A percentile compares a stretch with the other conserved stretches of the same genome.
Conservation (phyloP, 805 yeast genomes). For the Maudiozyma bulderi region DNA sequence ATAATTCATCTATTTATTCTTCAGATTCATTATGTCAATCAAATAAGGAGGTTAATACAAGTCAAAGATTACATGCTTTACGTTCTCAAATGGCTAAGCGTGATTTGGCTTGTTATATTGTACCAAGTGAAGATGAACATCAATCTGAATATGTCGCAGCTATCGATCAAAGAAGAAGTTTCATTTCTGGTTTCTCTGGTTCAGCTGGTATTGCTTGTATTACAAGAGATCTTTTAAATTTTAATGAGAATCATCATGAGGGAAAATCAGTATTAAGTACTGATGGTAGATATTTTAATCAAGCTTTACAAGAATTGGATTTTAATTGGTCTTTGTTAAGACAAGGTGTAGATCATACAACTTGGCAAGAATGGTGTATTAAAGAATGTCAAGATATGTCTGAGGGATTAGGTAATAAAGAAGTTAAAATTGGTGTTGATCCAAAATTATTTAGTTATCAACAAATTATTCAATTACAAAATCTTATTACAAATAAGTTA, state of each 20-base stretch:
- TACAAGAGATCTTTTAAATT: constrained; percentile 38
- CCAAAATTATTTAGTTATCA: constrained; percentile 58
- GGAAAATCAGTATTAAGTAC: constrained; percentile 80
- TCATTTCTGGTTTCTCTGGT: constrained; percentile 82
- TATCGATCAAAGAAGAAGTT: constrained; percentile 75
- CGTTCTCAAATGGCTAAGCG: constrained; percentile 55
- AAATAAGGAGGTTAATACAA: constrained; percentile 43
- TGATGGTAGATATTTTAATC: constrained; percentile 90
- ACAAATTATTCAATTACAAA: constrained; percentile 24
- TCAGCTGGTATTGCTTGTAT: constrained; percentile 90
- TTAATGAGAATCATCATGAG: constrained; percentile 32
- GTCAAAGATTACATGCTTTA: constrained; percentile 47
- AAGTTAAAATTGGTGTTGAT: constrained; percentile 66
- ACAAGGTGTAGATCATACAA: constrained; percentile 65
- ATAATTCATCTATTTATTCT: constrained; percentile 30
- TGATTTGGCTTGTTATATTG: constrained; percentile 61
- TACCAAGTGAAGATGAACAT: constrained; percentile 89
- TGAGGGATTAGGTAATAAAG: constrained; percentile 31
- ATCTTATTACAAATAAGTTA: constrained; percentile 14
- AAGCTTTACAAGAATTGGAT: constrained; percentile 79
- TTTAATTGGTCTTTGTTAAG: constrained; percentile 69
- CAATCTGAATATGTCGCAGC: constrained; percentile 81
- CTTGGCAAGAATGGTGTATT: constrained; percentile 76
- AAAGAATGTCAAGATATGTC: constrained; percentile 41
- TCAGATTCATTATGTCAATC: constrained; percentile 31